These are phyloP conservation scores for Peterozyma toletana DNA, from an alignment of 805 yeast genomes.

Conservation along the genomic window DNA sequence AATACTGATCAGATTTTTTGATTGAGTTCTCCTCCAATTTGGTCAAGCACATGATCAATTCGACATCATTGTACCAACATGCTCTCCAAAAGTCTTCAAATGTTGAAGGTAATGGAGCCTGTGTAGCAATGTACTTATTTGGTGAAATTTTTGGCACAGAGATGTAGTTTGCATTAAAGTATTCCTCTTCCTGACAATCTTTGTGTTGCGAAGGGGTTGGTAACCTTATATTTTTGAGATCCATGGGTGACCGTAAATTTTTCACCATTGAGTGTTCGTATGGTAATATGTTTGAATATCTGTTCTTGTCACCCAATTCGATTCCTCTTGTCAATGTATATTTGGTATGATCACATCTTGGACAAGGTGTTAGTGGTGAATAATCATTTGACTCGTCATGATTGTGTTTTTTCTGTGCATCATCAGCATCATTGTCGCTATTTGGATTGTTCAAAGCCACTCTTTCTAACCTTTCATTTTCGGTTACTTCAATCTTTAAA, in stretches of 20 bases:
- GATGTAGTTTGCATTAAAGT: conserved; percentile 38
- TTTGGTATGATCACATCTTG: conserved; percentile 30
- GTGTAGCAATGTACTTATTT: conserved; percentile 35
- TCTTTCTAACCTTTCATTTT: conserved; percentile 27
- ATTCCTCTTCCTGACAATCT: conserved; percentile 22
- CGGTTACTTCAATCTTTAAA: conserved; percentile 29
- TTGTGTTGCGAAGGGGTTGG: not conserved
- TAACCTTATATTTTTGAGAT: not conserved
- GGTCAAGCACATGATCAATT: conserved; percentile 29
- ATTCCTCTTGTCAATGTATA: conserved; percentile 35
- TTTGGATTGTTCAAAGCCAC: conserved; percentile 14
- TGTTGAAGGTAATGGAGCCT: conserved; percentile 33
- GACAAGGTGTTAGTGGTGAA: conserved; percentile 34
- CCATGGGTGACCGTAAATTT: conserved; percentile 16
- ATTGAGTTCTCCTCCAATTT: conserved; percentile 15
- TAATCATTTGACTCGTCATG: conserved; percentile 13
- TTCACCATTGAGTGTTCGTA: conserved; percentile 40
- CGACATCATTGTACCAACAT: conserved; percentile 25
- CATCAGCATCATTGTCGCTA: conserved; percentile 5
- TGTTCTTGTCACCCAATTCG: conserved; percentile 35
- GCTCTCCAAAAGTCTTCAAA: conserved; percentile 36
- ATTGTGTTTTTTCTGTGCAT: conserved; percentile 5
- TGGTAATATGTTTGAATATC: conserved; percentile 41
- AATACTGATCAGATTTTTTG: conserved; percentile 12
- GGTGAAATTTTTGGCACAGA: conserved; percentile 18